Conservation (phyloP, 2,329 filamentous ascomycete genomes). For the Penicillium occitanis region DNA sequence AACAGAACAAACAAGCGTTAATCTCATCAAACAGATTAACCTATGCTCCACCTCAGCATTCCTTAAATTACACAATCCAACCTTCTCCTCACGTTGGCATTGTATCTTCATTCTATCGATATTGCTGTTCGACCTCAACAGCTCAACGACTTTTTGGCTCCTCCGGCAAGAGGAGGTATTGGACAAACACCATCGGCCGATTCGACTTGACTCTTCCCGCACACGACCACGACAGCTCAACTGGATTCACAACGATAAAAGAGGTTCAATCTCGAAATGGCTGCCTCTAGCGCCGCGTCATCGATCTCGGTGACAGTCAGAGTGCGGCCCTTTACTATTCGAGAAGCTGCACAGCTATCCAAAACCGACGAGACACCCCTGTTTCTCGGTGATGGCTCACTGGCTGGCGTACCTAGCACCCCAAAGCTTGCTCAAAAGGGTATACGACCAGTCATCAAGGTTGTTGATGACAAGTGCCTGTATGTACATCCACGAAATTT, state of each 20-base stretch:
- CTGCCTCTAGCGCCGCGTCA: constrained; percentile 46
- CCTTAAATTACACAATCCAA: constrained; percentile 18
- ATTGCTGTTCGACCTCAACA: background rate
- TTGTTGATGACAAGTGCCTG: constrained; percentile 94
- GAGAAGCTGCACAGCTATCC: constrained; percentile 87
- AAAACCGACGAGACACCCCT: constrained; percentile 77
- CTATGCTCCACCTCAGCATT: constrained; percentile 37
- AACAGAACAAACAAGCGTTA: constrained; percentile 17
- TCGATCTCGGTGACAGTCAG: constrained; percentile 57
- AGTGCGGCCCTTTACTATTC: constrained; percentile 71
- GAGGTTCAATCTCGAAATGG: constrained; percentile 33
- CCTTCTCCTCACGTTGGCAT: constrained; percentile 19
- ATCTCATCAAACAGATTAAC: constrained; percentile 23
- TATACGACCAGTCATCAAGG: constrained; percentile 88
- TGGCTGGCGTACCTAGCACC: constrained; percentile 74
- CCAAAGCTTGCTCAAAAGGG: constrained; percentile 85
- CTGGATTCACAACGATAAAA: background rate
- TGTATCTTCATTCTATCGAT: constrained; percentile 18
- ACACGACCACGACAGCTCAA: background rate
- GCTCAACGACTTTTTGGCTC: background rate
- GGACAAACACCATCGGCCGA: background rate
- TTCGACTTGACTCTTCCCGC: background rate
- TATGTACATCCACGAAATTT: constrained; percentile 51
- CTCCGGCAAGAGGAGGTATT: constrained; percentile 1
- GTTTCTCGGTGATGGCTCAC: constrained; percentile 94